Evolutionary conservation across 106 monocot species (phyloP).

Genomic region (Apostasia shenzhenica): DNA sequence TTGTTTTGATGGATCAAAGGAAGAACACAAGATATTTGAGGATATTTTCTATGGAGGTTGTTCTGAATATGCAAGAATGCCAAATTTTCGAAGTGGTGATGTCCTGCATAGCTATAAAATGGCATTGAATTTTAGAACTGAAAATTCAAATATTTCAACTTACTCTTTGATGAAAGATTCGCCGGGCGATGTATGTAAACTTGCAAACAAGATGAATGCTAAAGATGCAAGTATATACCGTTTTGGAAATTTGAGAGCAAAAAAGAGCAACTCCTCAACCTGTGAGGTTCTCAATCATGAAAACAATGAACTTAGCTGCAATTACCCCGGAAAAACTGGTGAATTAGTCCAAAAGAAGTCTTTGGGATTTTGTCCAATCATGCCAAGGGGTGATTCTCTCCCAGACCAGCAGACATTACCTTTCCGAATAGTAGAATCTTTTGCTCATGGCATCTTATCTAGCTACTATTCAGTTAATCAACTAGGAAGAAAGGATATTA

Average conservation of each 20-base stretch:
- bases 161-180: constrained; percentile 7
- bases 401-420: background rate
- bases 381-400: background rate
- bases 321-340: background rate
- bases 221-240: constrained; percentile 1
- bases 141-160: constrained; percentile 2
- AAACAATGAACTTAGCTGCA: background rate
- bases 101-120: background rate
- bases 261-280: background rate
- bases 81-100: constrained; percentile 2
- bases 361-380: constrained; percentile 3
- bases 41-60: constrained; percentile 34
- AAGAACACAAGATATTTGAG: constrained; percentile 47
- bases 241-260: background rate
- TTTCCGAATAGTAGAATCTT: constrained; percentile 35
- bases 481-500: constrained; percentile 8
- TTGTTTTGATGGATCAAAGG: constrained; percentile 33
- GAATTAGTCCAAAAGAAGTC: background rate
- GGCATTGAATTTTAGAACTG: background rate
- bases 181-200: background rate
- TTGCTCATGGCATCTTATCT: constrained; percentile 24
- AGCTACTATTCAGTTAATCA: constrained; percentile 15
- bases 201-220: background rate
- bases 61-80: background rate
- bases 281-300: background rate